Evolutionary conservation across 1,284 basidiomycete species (phyloP), one percentile per base, ranked within the genome.

Genomic region (Apiotrichum brassicae): DNA sequence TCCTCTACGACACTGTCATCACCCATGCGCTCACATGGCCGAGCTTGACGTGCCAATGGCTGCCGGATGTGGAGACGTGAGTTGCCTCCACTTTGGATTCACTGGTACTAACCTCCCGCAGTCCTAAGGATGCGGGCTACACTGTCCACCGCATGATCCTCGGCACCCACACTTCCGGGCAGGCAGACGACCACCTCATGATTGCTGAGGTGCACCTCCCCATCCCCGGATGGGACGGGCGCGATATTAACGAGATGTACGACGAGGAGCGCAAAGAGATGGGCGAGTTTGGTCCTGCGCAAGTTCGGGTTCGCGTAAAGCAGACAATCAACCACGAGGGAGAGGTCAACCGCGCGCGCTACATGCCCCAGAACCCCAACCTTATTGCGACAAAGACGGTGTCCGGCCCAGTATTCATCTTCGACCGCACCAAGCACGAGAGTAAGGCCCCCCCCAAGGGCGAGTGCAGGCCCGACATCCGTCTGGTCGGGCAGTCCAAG

Each of bases 11-110:
- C 74, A 80, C 94, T 19, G 89, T 98, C 59, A 87, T 99, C 63
- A 97, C 94, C 0, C 93, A 97, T 69, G 94, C 95, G 23, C 79
- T 98, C 47, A 92, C 97, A 71, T 99, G 95, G 95, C 95, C 95
- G 16, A 91, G 86, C 63, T 73, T 99, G 63, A 99, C 95, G 3
- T 93, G 89, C 71, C 95, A 98, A 76, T 99, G 95, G 95, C 89
- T 99, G 70, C 95, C 95, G 1, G 94, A 99, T 77, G 86, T 85
- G 73, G 91, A 97, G 74, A 81, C 81, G 90, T 92, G 63, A 64
- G 86, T 77, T 36, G 20, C 24, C n/a, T n/a, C n/a, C n/a, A n/a
- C 6, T 22, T 28, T n/a, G 20, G 32, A 25, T 9, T 24, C 3
- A 12, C 23, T 6, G 32, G 38, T 22, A 36, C 58, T 60, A 28